Base-by-base conservation (phyloP, 2,329 filamentous ascomycete species). In the Sarocladiaceae sp. region DNA sequence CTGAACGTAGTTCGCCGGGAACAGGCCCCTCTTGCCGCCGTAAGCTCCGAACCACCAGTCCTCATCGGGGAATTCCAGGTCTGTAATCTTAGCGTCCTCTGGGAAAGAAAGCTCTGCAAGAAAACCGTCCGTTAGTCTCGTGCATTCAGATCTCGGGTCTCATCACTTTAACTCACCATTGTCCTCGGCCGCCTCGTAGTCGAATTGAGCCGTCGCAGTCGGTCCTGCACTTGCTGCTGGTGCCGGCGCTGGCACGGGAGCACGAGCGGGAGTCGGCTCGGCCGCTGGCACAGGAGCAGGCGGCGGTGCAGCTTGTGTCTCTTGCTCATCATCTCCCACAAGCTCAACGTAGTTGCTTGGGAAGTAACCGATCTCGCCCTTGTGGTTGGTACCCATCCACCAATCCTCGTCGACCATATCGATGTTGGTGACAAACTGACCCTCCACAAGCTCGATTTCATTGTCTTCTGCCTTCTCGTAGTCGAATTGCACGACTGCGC, bases 391-490 rank as follows among this genome's bases (percentile, higher is more conserved):
- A 39, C 95, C 94, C 81, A 96, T 88, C 94, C 94, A 99, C 94
- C 94, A 99, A 66, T 99, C 93, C 50, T 95, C 88, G 61, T 97
- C 94, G 2, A 99, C 90, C 88, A 95, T 95, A 57, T 97, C 90
- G 62, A 99, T 96, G 65, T 96, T 87, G 22, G 82, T 91, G 33
- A 99, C 87, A 57, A 86, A 82, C 62, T 97, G 89, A 56, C 92
- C 92, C 71, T 99, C 94, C 23, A 82, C 78, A 17, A 99, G 79
- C 58, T 96, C 91, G 53, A 99, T 82, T 71, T 99, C 94, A 63
- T 99, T 99, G 59, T 96, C 92, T 69, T 99, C 94, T 1, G 91
- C 91, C 72, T 95, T 97, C 63, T 97, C 93, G 65, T 99, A 99
- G 66, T 99, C 94, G 66, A 94, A 99, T 63, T 94, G 86, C 31